Conservation (phyloP, 169 alveolate species). For the Theileria equi region DNA sequence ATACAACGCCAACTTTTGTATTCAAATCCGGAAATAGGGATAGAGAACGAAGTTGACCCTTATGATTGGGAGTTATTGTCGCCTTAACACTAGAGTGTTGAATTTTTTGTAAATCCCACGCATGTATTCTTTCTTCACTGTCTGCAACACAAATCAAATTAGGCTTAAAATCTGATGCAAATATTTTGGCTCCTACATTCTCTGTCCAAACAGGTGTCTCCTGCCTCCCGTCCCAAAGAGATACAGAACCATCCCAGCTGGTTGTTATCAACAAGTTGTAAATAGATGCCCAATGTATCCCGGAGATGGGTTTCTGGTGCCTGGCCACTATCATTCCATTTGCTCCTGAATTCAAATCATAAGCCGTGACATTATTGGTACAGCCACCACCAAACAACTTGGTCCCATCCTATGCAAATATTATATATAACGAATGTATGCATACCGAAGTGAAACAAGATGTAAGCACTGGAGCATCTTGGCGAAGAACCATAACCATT, state of each 20-base stretch:
- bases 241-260: conserved; percentile 63
- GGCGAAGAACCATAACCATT: conserved; percentile 18
- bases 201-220: conserved; percentile 52
- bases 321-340: conserved; percentile 54
- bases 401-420: conserved; percentile 22
- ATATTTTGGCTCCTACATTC: conserved; percentile 44
- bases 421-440: background rate
- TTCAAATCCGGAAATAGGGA: conserved; percentile 54
- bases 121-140: conserved; percentile 33
- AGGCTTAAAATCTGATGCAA: conserved; percentile 54
- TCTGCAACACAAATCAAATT: conserved; percentile 55
- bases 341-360: conserved; percentile 45
- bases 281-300: conserved; percentile 56
- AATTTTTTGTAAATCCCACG: conserved; percentile 54
- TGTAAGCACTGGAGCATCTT: conserved; percentile 60
- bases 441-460: conserved; percentile 41
- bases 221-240: conserved; percentile 66
- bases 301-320: conserved; percentile 57
- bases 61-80: conserved; percentile 48
- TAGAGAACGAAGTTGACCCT: conserved; percentile 35
- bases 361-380: conserved; percentile 46
- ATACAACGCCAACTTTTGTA: conserved; percentile 40
- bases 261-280: conserved; percentile 36
- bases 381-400: conserved; percentile 64
- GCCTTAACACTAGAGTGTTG: conserved; percentile 42